A percentile compares a stretch with the other conserved stretches of the same genome.
Evolutionary conservation across 495 filamentous ascomycete genomes (phyloP).

Genomic region (Pyronema omphalodes): DNA sequence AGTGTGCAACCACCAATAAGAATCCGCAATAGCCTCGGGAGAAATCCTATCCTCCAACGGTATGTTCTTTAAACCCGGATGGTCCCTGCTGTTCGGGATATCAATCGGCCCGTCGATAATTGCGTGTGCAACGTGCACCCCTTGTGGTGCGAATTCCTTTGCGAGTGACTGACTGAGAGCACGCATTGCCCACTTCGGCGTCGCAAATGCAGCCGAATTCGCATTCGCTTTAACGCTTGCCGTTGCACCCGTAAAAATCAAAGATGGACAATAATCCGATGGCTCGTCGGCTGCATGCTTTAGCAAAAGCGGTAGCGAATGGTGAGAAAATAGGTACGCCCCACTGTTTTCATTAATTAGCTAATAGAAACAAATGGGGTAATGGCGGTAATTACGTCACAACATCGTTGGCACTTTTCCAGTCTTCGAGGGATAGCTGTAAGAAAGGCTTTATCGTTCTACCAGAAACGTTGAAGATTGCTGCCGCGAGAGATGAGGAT

Average conservation of each 20-base stretch:
- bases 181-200: slow-evolving; percentile 63
- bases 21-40: slow-evolving; percentile 58
- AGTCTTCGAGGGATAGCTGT: no score
- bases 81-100: slow-evolving; percentile 47
- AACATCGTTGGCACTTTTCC: no score
- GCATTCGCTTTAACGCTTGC: slow-evolving; percentile 60
- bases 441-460: no score
- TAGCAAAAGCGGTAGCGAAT: no score
- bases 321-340: slow-evolving; percentile 37
- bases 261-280: slow-evolving; percentile 31
- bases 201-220: slow-evolving; percentile 51
- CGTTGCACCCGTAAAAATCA: slow-evolving; percentile 82
- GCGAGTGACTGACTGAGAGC: slow-evolving; percentile 64
- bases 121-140: slow-evolving; percentile 72
- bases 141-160: slow-evolving; percentile 73
- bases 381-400: no score
- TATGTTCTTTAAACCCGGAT: no score
- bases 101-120: slow-evolving; percentile 84
- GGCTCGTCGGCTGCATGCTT: slow-evolving; percentile 30
- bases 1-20: slow-evolving; percentile 76
- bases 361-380: no score
- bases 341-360: no score
- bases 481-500: slow-evolving; percentile 44
- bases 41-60: neutral
- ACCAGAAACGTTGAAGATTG: slow-evolving; percentile 19